Evolutionary conservation across 805 yeast genomes (phyloP).

Genomic region (Saturnispora hagleri): DNA sequence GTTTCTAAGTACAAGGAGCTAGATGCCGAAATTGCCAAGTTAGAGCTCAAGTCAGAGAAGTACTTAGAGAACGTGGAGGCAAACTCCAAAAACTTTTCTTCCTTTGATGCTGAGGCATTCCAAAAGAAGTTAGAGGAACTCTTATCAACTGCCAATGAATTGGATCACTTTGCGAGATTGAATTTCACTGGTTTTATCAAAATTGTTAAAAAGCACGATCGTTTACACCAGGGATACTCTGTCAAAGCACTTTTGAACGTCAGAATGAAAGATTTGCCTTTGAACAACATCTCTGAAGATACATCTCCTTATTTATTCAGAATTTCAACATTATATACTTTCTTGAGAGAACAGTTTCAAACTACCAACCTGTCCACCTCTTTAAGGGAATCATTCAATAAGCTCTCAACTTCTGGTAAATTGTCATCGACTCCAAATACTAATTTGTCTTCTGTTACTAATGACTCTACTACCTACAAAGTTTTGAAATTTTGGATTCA

Average conservation of each 20-base stretch:
- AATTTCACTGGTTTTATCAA: slow-evolving; percentile 93
- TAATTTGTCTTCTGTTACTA: slow-evolving; percentile 10
- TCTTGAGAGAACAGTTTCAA: slow-evolving; percentile 65
- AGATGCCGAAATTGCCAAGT: slow-evolving; percentile 49
- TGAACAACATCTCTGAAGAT: slow-evolving; percentile 75
- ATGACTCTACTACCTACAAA: slow-evolving; percentile 32
- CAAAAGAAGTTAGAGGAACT: slow-evolving; percentile 65
- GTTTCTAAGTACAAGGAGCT: slow-evolving; percentile 57
- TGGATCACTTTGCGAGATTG: slow-evolving; percentile 83
- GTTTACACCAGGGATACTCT: slow-evolving; percentile 79
- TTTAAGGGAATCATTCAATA: slow-evolving; percentile 38
- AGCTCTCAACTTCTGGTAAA: slow-evolving; percentile 34
- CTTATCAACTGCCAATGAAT: slow-evolving; percentile 66
- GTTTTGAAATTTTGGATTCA: slow-evolving; percentile 93
- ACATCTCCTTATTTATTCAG: slow-evolving; percentile 85
- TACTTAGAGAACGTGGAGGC: slow-evolving; percentile 21
- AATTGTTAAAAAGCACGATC: slow-evolving; percentile 92
- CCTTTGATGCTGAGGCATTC: slow-evolving; percentile 51
- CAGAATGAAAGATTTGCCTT: slow-evolving; percentile 77
- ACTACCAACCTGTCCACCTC: slow-evolving; percentile 26
- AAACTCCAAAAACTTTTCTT: slow-evolving; percentile 20
- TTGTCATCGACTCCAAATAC: slow-evolving; percentile 28
- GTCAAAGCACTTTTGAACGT: slow-evolving; percentile 86
- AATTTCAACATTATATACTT: slow-evolving; percentile 70
- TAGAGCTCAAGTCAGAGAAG: slow-evolving; percentile 51